Base-by-base conservation (phyloP, 2,329 filamentous ascomycete genomes). In the Aspergillus pseudotamarii region DNA sequence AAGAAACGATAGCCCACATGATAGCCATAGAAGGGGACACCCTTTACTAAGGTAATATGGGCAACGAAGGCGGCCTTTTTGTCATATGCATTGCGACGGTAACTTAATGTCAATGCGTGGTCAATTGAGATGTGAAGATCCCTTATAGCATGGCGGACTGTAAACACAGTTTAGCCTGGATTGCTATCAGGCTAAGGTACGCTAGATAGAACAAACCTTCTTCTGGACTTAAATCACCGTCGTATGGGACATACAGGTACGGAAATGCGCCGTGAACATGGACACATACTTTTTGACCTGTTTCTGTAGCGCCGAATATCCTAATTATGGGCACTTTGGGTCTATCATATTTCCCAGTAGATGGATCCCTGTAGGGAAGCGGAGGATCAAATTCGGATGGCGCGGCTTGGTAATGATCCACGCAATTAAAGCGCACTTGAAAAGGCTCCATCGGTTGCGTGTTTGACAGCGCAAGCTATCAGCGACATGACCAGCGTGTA, bases 251-350 rank as follows among this genome's bases (percentile, higher is more conserved):
- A 75, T 93, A 98, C n/a, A 98, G 82, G 75, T 99, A 99, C 1
- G 95, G 95, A 72, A 99, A 94, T 26, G 92, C 93, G 64, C 96
- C 95, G 78, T 98, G 95, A 61, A 99, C 88, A 80, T 99, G 95
- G 34, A 92, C 92, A 80, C 95, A 97, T 19, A 97, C 93, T 75
- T 96, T 97, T 79, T 98, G 94, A 0, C 95, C 95, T 0, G 93
- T 95, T 76, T 96, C 93, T 0, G 94, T 97, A 4, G 93, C 89
- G 0, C 95, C 95, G 79, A 98, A 99, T 12, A 96, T 86, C 68
- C 95, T 88, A 64, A 99, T 89, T 12, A 98, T 88, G 0, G 95
- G 94, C 0, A 98, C 88, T 67, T 88, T 90, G 11, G 91, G 89
- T 38, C 87, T 86, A 64, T 87, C 88, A 66, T 84, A 81, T 64